Evolutionary conservation across 352 stramenopile genomes (phyloP).

Genomic region (Phytopythium ostracodes): DNA sequence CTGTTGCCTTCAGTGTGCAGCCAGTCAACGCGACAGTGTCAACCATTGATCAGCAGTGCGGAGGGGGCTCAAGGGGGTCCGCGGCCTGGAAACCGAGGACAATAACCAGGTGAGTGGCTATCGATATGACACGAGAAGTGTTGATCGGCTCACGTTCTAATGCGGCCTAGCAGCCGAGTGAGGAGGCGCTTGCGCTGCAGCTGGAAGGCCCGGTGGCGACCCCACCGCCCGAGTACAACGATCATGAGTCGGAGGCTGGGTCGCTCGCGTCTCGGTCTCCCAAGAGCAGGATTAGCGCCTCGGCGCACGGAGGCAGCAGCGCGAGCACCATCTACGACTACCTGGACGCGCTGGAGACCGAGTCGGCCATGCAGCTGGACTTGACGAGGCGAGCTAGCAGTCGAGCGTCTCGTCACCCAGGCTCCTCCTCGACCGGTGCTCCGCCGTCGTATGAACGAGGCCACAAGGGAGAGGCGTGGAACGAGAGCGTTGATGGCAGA

Average conservation of each 20-base stretch:
- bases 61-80: background rate
- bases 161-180: slow-evolving; percentile 3
- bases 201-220: slow-evolving; percentile 36
- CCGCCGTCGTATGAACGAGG: background rate
- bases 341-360: slow-evolving; percentile 65
- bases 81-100: slow-evolving; percentile 6
- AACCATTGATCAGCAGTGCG: background rate
- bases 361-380: slow-evolving; percentile 51
- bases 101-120: slow-evolving; percentile 22
- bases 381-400: slow-evolving; percentile 10
- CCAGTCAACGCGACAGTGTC: background rate
- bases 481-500: background rate
- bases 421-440: background rate
- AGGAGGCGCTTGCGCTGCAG: slow-evolving; percentile 28
- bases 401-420: background rate
- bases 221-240: slow-evolving; percentile 31
- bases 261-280: slow-evolving; percentile 24
- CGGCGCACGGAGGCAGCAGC: slow-evolving; percentile 10
- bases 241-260: slow-evolving; percentile 20
- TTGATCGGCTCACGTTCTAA: background rate
- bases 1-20: background rate
- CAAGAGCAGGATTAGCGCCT: slow-evolving; percentile 10
- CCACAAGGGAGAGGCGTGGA: slow-evolving; percentile 4
- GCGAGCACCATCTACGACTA: slow-evolving; percentile 73
- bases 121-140: background rate